Base-by-base conservation (phyloP, 352 stramenopile species). In the Globisporangium abappressorium region DNA sequence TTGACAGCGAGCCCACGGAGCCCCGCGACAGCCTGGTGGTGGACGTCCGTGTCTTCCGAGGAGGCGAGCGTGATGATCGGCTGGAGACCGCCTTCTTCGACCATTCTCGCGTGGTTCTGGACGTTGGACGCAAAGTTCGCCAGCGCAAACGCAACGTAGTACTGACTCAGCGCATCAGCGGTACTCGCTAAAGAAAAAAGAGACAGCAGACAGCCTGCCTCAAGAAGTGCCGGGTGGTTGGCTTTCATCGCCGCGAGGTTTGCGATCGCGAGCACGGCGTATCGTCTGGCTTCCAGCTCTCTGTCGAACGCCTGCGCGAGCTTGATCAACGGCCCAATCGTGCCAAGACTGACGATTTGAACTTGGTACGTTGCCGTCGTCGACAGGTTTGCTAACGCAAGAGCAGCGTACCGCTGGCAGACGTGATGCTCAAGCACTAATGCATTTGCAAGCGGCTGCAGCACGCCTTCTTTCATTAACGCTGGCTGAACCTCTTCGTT, bases 1-100 rank as follows among this genome's bases (percentile, higher is more conserved):
- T 78, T 95, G 24, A 97, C 91, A 28, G 88, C 92, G 24, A 99
- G 84, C 3, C 97, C 97, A 26, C 97, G 92, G 18, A 99, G 75
- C 53, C 95, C 96, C 30, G 96, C 94, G 30, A 95, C 90, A 11
- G 95, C 95, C 74, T 98, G 94, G 57, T 98, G 94, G 61, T 99
- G 97, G 41, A 99, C 92, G 59, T 97, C 93, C 11, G 85, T 94
- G 70, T 99, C 93, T 34, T 87, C 72, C 0, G 92, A 97, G 51
- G 92, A 94, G 9, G 85, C 91, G 9, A 99, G 79, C 6, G 93
- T 94, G 69, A 99, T 98, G 61, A 99, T 95, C 2, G 96, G 92
- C 76, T 99, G 95, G 26, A 99, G 69, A 0, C 95, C 96, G 36
- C 96, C 96, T 79, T 98, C 93, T 74, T 99, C 94, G 12, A 99